Evolutionary conservation across 169 alveolate species (phyloP).

Genomic region (Eimeria nieschulzi): DNA sequence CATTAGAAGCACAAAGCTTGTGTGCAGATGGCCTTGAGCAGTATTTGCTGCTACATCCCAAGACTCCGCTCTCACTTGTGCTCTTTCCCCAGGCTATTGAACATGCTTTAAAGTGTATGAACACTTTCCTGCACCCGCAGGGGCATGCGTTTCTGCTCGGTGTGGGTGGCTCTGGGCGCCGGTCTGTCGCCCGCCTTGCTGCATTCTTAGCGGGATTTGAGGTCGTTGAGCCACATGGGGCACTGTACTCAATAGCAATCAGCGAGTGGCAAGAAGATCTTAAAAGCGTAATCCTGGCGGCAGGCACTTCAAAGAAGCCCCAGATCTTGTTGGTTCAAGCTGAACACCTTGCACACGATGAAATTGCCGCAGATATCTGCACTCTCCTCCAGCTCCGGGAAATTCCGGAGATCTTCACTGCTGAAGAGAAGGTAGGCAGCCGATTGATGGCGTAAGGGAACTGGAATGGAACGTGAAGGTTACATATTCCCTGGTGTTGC

Average conservation of each 20-base stretch:
- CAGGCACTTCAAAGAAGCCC: constrained; percentile 95
- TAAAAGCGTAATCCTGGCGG: constrained; percentile 88
- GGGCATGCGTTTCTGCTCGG: constrained; percentile 96
- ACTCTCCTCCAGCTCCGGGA: constrained; percentile 93
- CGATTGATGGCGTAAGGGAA: too few relatives aligned
- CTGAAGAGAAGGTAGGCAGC: constrained; percentile 86
- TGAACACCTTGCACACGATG: constrained; percentile 87
- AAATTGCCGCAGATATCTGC: constrained; percentile 92
- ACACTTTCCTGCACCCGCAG: constrained; percentile 93
- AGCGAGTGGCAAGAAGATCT: constrained; percentile 93
- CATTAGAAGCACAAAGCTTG: constrained; percentile 63
- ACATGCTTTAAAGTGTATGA: constrained; percentile 92
- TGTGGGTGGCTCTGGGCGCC: constrained; percentile 98
- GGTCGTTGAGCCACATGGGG: constrained; percentile 88
- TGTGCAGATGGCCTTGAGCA: constrained; percentile 79
- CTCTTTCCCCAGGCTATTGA: constrained; percentile 94
- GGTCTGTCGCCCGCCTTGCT: constrained; percentile 95
- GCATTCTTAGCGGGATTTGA: constrained; percentile 91
- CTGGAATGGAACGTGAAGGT: too few relatives aligned
- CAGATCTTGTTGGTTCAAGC: constrained; percentile 79
- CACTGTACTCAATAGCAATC: constrained; percentile 84
- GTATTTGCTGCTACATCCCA: constrained; percentile 83
- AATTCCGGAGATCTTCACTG: constrained; percentile 90
- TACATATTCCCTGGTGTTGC: too few relatives aligned
- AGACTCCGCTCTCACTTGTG: constrained; percentile 89